Evolutionary conservation across 2,329 filamentous ascomycete species (phyloP).

Genomic region (Escovopsis sp.): DNA sequence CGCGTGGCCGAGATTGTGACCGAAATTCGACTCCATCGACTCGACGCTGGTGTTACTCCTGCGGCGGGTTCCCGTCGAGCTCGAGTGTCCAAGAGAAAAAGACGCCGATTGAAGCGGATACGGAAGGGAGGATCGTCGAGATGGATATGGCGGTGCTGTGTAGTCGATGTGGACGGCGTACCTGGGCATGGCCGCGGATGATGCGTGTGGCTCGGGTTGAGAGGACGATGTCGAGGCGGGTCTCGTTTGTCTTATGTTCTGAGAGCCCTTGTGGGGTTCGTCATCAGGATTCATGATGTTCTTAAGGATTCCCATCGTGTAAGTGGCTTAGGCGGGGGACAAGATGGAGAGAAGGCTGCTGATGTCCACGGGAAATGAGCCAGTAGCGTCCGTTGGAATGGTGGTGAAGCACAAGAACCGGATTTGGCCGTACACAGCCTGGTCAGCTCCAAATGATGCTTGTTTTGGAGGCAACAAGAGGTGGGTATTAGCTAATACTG

Average conservation of each 20-base stretch:
- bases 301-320: conserved; percentile 36
- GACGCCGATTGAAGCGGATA: conserved; percentile 13
- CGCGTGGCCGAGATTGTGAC: conserved; percentile 9
- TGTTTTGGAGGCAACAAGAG: conserved; percentile 8
- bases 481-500: too few relatives aligned
- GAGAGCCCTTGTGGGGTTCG: conserved; percentile 24
- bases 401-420: conserved; percentile 14
- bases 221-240: conserved; percentile 20
- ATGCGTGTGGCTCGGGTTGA: conserved; percentile 15
- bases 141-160: conserved; percentile 14
- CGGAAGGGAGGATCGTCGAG: conserved; percentile 19
- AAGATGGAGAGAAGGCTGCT: conserved; percentile 1
- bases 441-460: conserved; percentile 16
- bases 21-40: conserved; percentile 30
- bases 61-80: conserved; percentile 15
- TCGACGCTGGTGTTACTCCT: conserved; percentile 32
- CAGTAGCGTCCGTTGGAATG: conserved; percentile 16
- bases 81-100: conserved; percentile 14
- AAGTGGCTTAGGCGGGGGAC: conserved; percentile 17
- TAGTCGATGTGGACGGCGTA: conserved; percentile 24
- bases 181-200: conserved; percentile 21
- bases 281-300: conserved; percentile 43
- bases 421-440: conserved; percentile 33
- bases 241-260: conserved; percentile 30
- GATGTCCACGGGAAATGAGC: conserved; percentile 21